Evolutionary conservation across 2,329 filamentous ascomycete species (phyloP).

Genomic region (Colletotrichum sp.): DNA sequence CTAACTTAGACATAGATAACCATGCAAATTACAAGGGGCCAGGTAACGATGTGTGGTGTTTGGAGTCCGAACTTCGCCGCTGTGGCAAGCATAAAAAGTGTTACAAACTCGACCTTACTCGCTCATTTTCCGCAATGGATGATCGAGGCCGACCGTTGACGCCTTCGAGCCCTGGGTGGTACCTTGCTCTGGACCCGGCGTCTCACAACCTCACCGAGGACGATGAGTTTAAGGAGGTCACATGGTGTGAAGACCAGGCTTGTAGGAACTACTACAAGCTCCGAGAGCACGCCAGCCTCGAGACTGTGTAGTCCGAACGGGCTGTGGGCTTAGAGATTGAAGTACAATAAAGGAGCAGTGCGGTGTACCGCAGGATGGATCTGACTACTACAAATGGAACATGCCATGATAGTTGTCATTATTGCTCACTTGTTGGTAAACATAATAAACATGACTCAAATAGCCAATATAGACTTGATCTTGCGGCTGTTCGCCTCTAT

Average conservation of each 20-base stretch:
- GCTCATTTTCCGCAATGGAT: accelerated
- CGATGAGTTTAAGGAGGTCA: neutral
- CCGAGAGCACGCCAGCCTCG: neutral
- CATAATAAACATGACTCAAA: neutral
- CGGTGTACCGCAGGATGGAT: neutral
- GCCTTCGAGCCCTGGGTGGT: neutral
- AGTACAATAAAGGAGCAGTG: neutral
- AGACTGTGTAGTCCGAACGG: neutral
- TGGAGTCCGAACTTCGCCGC: neutral
- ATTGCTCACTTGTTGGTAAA: neutral
- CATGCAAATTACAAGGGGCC: neutral
- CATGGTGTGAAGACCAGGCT: neutral
- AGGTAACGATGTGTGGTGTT: too few relatives aligned
- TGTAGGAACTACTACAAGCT: neutral
- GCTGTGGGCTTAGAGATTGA: neutral
- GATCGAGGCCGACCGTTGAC: neutral
- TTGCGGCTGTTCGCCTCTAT: neutral
- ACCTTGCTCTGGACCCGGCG: neutral
- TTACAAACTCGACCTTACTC: accelerated
- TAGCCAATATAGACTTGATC: neutral
- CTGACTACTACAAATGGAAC: neutral
- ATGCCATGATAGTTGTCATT: neutral
- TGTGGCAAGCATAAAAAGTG: neutral
- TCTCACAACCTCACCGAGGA: neutral
- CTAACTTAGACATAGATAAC: accelerated